Evolutionary conservation across 108 stramenopile genomes (phyloP), one percentile per base, ranked within the genome.

Genomic region (Craspedostauros australis): DNA sequence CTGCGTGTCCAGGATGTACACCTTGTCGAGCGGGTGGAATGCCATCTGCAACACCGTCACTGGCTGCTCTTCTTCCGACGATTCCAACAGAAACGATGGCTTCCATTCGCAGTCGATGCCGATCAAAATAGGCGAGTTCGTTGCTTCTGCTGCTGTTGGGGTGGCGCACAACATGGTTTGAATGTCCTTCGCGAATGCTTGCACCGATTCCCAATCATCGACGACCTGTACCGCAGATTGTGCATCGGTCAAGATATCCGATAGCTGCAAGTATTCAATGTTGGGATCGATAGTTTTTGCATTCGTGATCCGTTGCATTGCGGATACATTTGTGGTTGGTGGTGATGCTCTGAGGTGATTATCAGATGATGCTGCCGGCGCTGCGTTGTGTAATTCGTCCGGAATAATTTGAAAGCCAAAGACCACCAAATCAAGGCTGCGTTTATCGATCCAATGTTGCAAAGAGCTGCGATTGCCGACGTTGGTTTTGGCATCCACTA

Each of bases 61-160:
- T 31, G 61, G 61, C 18, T 57, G 69, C 6, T 39, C 38, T 37
- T 72, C 58, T 6, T 44, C 37, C 1, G 28, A 42, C 24, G 40
- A 22, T 15, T 22, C 39, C 36, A 39, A 29, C 28, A 54, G 41
- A 26, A 58, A 61, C 39, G 25, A 62, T 6, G 72, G 72, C 28
- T 51, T 39, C 72, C 72, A 73, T 46, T 73, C 72, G 25, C 61
- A 62, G 28, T 73, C 72, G 16, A 73, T 57, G 5, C 72, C 72
- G 1, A 62, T 50, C 43, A 66, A 22, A 39, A 22, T 38, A 11
- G 26, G n/a, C n/a, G n/a, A n/a, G n/a, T n/a, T n/a, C n/a, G n/a
- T n/a, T n/a, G n/a, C n/a, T n/a, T n/a, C n/a, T 12, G 29, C 45
- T 9, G 19, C 15, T 11, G 19, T 6, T 1, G 64, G 49, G 21